These are phyloP conservation scores for Venturia asperata DNA, from an alignment of 2,329 filamentous ascomycete species.

Conservation along the genomic window DNA sequence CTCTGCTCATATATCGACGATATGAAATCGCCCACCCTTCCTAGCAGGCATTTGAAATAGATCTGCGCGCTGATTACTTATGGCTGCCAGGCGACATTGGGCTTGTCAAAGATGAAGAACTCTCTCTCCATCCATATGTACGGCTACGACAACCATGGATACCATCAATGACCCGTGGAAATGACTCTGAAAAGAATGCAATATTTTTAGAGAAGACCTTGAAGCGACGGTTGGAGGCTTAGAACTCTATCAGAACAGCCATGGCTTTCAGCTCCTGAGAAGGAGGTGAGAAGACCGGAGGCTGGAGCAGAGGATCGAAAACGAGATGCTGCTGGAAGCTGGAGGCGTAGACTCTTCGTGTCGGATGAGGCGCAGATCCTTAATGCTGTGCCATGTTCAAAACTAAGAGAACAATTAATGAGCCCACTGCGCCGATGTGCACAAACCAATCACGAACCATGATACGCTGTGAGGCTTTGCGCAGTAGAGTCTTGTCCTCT, in stretches of 20 bases:
- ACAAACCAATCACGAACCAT: not conserved
- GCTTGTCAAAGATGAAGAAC: constrained; percentile 4
- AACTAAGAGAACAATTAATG: not conserved
- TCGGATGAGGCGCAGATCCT: no score
- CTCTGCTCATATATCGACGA: no score
- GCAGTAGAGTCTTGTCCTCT: not conserved
- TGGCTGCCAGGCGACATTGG: constrained; percentile 20
- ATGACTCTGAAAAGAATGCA: not conserved
- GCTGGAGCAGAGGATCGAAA: no score
- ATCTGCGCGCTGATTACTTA: constrained; percentile 8
- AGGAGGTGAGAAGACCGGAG: no score
- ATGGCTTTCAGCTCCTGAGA: no score
- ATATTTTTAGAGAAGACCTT: constrained; percentile 1
- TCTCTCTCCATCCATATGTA: constrained; percentile 17
- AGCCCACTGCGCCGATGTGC: not conserved
- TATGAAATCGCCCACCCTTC: not conserved
- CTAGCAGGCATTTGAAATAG: constrained; percentile 11
- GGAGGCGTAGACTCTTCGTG: no score
- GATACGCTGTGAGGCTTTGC: not conserved
- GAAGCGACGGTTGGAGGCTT: no score
- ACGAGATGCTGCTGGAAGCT: no score
- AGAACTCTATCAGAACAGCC: no score
- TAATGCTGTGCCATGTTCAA: no score
- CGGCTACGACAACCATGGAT: constrained; percentile 20
- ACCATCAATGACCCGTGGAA: constrained; percentile 4